phyloP scores from a whole-genome alignment of 192 early-diverging fungal genomes.

The Diversispora epigaea region DNA sequence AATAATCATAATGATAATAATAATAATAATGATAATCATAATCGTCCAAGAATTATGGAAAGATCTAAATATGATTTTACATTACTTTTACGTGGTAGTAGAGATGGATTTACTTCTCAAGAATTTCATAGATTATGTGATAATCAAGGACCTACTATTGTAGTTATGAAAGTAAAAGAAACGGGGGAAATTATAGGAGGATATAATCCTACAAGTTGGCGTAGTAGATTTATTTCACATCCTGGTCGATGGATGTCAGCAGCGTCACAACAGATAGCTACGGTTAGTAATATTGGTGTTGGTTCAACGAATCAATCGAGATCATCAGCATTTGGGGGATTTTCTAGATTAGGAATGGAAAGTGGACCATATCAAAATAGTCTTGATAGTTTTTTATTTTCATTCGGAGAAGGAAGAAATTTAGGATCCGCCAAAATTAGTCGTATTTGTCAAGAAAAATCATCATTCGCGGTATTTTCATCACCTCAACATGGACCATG shows the following conservation, averaged over 20 bases:
- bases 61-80: constrained; percentile 8
- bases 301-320: no score
- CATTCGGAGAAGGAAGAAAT: constrained; percentile 7
- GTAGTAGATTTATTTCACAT: not conserved
- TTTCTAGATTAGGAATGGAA: not conserved
- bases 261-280: no score
- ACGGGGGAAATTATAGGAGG: constrained; percentile 8
- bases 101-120: not conserved
- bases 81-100: constrained; percentile 11
- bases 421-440: not conserved
- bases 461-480: constrained; percentile 7
- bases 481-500: constrained; percentile 11
- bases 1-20: no score
- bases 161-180: not conserved
- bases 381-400: constrained; percentile 19
- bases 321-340: constrained; percentile 2
- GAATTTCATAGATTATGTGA: constrained; percentile 16
- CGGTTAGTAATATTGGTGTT: no score
- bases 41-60: not conserved
- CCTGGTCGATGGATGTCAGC: not conserved
- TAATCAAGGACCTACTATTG: constrained; percentile 9
- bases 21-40: no score
- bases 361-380: constrained; percentile 13
- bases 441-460: constrained; percentile 7
- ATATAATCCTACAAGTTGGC: not conserved